A percentile compares a stretch with the other conserved stretches of the same genome.
Evolutionary conservation across 2,329 filamentous ascomycete species (phyloP).

Genomic region (Catunica adiposa): DNA sequence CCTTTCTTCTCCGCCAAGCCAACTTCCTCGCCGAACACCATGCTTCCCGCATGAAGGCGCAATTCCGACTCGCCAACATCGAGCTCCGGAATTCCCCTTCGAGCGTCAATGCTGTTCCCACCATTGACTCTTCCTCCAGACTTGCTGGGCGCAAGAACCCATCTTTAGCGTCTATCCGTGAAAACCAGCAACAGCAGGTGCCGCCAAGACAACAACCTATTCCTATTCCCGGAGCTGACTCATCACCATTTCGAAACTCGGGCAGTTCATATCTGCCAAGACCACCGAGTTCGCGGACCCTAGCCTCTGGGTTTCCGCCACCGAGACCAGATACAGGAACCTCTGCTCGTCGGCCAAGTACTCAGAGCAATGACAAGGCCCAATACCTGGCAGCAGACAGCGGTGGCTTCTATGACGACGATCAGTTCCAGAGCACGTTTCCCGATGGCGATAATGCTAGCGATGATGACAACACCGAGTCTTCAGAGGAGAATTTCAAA

Average conservation of each 20-base stretch:
- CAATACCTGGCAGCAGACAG: background rate
- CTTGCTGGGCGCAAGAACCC: background rate
- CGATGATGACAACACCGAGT: slow-evolving; percentile 25
- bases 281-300: background rate
- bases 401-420: background rate
- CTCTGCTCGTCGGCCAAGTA: background rate
- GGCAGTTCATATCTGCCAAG: background rate
- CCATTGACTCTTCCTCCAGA: slow-evolving; percentile 1
- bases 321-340: background rate
- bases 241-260: background rate
- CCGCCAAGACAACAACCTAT: background rate
- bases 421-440: background rate
- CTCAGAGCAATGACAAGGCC: background rate
- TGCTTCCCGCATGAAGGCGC: slow-evolving; percentile 73
- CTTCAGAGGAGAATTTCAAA: slow-evolving; percentile 33
- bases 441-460: slow-evolving; percentile 24
- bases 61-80: slow-evolving; percentile 62
- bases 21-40: slow-evolving; percentile 88
- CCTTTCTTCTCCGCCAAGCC: slow-evolving; percentile 83
- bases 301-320: slow-evolving; percentile 1
- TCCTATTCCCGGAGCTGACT: background rate
- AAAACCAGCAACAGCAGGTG: background rate
- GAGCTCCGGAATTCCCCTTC: slow-evolving; percentile 36
- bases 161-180: background rate
- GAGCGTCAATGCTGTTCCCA: slow-evolving; percentile 38